phyloP scores from a whole-genome alignment of 441 rosid species.

The Arabidopsis lyrata region DNA sequence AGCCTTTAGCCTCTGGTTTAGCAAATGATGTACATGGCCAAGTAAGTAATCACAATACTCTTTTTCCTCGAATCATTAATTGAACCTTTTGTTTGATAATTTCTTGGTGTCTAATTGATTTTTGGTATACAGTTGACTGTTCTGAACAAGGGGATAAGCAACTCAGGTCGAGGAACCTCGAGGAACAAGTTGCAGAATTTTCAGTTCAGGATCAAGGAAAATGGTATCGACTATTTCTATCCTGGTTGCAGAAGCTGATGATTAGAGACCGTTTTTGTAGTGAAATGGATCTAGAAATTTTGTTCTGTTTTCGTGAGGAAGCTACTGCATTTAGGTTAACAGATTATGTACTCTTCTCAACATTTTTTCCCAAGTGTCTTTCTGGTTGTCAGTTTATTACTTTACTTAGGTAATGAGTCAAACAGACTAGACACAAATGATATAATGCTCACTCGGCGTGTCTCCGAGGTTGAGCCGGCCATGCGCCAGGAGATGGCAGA shows the following conservation, averaged over 20 bases:
- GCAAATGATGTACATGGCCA: conserved; percentile 95
- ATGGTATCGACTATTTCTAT: conserved; percentile 72
- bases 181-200: conserved; percentile 70
- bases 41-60: conserved; percentile 47
- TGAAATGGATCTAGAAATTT: not conserved
- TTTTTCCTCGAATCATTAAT: not conserved
- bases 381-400: not conserved
- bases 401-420: not conserved
- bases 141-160: conserved; percentile 53
- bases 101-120: not conserved
- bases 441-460: not conserved
- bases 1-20: conserved; percentile 90
- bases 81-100: not conserved
- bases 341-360: not conserved
- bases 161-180: conserved; percentile 44
- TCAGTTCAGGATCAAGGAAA: conserved; percentile 85
- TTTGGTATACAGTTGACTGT: conserved; percentile 63
- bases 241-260: conserved; percentile 65
- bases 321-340: conserved; percentile 9
- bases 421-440: not conserved
- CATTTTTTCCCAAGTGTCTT: not conserved
- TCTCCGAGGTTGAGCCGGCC: conserved; percentile 55
- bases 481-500: conserved; percentile 60
- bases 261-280: not conserved
- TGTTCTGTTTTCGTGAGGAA: not conserved